Evolutionary conservation across 106 monocot species (phyloP).

Genomic region (Posidonia australis): DNA sequence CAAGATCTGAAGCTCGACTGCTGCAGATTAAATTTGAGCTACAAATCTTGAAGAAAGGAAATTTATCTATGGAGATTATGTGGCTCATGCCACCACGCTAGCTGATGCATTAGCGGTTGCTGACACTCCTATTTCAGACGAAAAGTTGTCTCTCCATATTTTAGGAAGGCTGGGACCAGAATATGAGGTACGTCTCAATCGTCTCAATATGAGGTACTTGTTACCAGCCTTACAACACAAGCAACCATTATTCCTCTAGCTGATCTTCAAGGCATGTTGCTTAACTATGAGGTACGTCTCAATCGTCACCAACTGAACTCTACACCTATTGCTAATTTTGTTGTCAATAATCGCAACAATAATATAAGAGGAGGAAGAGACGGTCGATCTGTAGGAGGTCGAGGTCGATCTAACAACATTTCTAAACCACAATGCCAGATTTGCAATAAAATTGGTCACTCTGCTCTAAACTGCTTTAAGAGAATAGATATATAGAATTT

Average conservation of each 20-base stretch:
- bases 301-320: too few species aligned
- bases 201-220: too few species aligned
- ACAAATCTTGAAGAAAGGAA: not conserved
- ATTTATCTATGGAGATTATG: not conserved
- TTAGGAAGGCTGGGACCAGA: not conserved
- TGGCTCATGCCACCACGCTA: not conserved
- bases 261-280: not conserved
- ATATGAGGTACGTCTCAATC: too few species aligned
- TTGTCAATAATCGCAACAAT: too few species aligned
- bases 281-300: constrained; percentile 2
- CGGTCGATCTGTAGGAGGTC: too few species aligned
- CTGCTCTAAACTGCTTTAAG: too few species aligned
- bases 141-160: not conserved
- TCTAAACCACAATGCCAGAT: too few species aligned
- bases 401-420: too few species aligned
- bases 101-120: not conserved
- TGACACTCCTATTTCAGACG: not conserved
- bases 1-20: not conserved
- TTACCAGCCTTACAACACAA: not conserved
- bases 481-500: too few species aligned
- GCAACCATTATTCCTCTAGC: not conserved
- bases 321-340: too few species aligned
- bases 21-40: not conserved
- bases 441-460: too few species aligned
- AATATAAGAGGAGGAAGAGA: too few species aligned